Conservation (phyloP, 371 early-diverging fungal species). For the Entomophthora muscae region DNA sequence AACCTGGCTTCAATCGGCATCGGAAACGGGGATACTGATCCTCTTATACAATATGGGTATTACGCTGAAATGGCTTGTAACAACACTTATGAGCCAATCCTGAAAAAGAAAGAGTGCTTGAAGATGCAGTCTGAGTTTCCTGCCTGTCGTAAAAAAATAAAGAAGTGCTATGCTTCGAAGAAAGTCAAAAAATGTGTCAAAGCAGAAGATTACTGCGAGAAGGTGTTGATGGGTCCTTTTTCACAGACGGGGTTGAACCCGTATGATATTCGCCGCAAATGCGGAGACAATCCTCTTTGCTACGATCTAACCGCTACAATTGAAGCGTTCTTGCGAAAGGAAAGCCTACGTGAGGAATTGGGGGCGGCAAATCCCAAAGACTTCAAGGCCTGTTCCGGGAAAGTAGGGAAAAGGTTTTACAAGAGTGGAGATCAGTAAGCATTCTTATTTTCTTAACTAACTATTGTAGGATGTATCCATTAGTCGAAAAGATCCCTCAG, state of each 20-base stretch:
- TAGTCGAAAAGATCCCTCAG: too few relatives aligned
- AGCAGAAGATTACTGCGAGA: slow-evolving; percentile 72
- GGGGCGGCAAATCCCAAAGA: too few relatives aligned
- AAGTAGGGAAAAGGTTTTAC: too few relatives aligned
- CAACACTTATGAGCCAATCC: slow-evolving; percentile 51
- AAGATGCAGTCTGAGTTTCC: slow-evolving; percentile 51
- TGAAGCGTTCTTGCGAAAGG: too few relatives aligned
- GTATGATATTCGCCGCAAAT: slow-evolving; percentile 60
- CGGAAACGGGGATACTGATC: slow-evolving; percentile 85
- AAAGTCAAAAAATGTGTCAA: slow-evolving; percentile 60
- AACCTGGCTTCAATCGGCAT: slow-evolving; percentile 60
- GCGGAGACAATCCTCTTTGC: slow-evolving; percentile 25
- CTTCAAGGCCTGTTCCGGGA: too few relatives aligned
- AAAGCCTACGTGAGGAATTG: too few relatives aligned
- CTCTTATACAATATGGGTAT: slow-evolving; percentile 71
- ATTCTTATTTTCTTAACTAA: too few relatives aligned
- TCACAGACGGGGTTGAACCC: slow-evolving; percentile 49
- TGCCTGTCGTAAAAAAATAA: slow-evolving; percentile 53
- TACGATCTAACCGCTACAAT: too few relatives aligned
- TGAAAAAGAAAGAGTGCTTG: slow-evolving; percentile 38
- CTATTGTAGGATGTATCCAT: too few relatives aligned
- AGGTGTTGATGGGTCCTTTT: slow-evolving; percentile 35
- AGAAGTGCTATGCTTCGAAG: slow-evolving; percentile 62
- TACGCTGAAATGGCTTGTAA: slow-evolving; percentile 74
- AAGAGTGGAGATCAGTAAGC: too few relatives aligned